These are phyloP conservation scores for Silene vulgaris DNA, from an alignment of 179 eudicot species.

Conservation along the genomic window DNA sequence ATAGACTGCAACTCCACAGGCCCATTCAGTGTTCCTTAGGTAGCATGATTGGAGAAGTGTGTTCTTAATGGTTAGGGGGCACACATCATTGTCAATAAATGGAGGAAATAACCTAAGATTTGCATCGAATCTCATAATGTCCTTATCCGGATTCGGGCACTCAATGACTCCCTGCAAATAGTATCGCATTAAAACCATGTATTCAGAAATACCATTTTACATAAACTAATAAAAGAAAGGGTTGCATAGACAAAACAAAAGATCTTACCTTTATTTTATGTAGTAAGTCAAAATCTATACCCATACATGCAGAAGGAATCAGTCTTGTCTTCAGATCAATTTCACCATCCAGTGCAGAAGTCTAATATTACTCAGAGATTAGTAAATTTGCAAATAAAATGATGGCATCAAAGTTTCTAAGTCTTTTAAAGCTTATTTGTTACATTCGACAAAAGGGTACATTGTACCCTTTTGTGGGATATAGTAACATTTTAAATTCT, in stretches of 20 bases:
- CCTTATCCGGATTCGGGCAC: slow-evolving; percentile 89
- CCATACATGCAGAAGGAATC: slow-evolving; percentile 87
- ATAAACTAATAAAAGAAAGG: neutral
- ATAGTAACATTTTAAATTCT: neutral
- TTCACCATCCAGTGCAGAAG: slow-evolving; percentile 95
- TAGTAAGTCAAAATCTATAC: slow-evolving; percentile 77
- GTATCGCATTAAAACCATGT: slow-evolving; percentile 22
- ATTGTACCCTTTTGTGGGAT: neutral
- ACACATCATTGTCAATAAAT: slow-evolving; percentile 80
- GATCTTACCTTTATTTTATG: slow-evolving; percentile 81
- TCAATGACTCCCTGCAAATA: slow-evolving; percentile 83
- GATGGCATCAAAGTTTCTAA: slow-evolving; percentile 3
- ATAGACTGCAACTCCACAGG: slow-evolving; percentile 95
- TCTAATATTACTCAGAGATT: slow-evolving; percentile 41
- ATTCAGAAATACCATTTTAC: slow-evolving; percentile 5
- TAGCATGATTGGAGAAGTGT: slow-evolving; percentile 98
- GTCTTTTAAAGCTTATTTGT: neutral
- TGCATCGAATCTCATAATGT: slow-evolving; percentile 90
- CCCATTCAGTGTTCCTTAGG: slow-evolving; percentile 97
- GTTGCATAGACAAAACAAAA: slow-evolving; percentile 12
- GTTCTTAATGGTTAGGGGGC: slow-evolving; percentile 85
- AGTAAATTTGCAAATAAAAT: slow-evolving; percentile 13
- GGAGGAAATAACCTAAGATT: slow-evolving; percentile 96
- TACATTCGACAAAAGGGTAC: slow-evolving; percentile 8
- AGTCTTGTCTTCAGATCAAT: slow-evolving; percentile 91